Percentiles rank a stretch among this genome's conserved stretches.
Evolutionary conservation across 148 eudicot species (phyloP).

Genomic region (Vaccinium corymbosum): DNA sequence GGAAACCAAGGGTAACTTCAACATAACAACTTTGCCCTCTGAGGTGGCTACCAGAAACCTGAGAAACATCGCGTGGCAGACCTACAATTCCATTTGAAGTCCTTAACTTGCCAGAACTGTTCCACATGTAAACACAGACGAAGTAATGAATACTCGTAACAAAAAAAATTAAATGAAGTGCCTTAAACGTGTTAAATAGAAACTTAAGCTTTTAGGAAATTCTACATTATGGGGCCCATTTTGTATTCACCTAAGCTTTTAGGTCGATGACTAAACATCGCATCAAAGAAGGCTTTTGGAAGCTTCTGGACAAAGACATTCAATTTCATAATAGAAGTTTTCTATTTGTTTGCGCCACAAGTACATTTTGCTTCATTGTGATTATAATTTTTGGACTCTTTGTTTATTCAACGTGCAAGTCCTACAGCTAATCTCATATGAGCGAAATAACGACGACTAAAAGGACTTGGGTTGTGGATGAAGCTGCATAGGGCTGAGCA

Average conservation of each 20-base stretch:
- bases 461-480: not conserved
- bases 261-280: not conserved
- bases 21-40: conserved; percentile 69
- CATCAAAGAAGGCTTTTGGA: not conserved
- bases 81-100: conserved; percentile 64
- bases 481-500: not conserved
- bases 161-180: not conserved
- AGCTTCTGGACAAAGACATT: not conserved
- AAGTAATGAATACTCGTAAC: not conserved
- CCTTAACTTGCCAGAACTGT: conserved; percentile 66
- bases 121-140: conserved; percentile 20
- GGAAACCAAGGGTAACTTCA: conserved; percentile 80
- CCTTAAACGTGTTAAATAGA: not conserved
- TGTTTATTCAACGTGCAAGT: not conserved
- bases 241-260: not conserved
- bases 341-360: not conserved
- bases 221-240: not conserved
- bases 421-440: not conserved
- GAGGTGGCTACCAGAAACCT: conserved; percentile 56
- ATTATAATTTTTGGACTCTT: not conserved
- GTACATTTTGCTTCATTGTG: not conserved
- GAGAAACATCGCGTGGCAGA: conserved; percentile 51
- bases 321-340: not conserved
- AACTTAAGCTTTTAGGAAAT: not conserved
- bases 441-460: not conserved